Evolutionary conservation across 2,329 filamentous ascomycete genomes (phyloP).

Genomic region (Sclerotinia nivalis): DNA sequence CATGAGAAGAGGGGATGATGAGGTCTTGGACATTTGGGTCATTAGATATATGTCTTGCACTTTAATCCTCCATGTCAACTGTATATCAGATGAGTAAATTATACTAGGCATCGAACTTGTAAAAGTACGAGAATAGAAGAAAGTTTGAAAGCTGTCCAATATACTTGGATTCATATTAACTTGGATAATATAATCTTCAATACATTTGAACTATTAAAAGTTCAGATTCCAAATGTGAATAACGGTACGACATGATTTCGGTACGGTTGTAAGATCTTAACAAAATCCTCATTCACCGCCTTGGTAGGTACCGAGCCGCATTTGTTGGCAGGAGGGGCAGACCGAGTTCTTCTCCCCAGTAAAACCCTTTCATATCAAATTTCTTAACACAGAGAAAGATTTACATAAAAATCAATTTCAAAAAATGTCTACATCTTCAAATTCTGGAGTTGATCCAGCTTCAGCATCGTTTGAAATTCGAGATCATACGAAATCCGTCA

Average conservation of each 20-base stretch:
- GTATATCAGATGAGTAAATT: neutral
- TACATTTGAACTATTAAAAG: neutral
- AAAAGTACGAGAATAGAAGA: neutral
- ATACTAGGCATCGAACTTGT: neutral
- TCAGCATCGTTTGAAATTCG: slow-evolving; percentile 23
- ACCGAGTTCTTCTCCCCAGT: slow-evolving; percentile 11
- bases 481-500: slow-evolving; percentile 24
- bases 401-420: neutral
- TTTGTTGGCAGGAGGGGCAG: slow-evolving; percentile 23
- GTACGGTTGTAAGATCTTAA: neutral
- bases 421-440: slow-evolving; percentile 32
- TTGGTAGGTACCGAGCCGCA: slow-evolving; percentile 11
- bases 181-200: neutral
- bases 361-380: slow-evolving; percentile 9
- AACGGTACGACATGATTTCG: neutral
- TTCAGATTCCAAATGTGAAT: neutral
- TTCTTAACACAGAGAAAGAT: slow-evolving; percentile 7
- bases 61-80: neutral
- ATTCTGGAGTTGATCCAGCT: slow-evolving; percentile 29
- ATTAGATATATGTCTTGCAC: neutral
- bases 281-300: slow-evolving; percentile 4
- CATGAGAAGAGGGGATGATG: neutral
- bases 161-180: neutral
- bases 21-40: neutral
- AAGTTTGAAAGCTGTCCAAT: neutral